Evolutionary conservation across 2,329 filamentous ascomycete genomes (phyloP).

Genomic region (Pseudonectria foliicola): DNA sequence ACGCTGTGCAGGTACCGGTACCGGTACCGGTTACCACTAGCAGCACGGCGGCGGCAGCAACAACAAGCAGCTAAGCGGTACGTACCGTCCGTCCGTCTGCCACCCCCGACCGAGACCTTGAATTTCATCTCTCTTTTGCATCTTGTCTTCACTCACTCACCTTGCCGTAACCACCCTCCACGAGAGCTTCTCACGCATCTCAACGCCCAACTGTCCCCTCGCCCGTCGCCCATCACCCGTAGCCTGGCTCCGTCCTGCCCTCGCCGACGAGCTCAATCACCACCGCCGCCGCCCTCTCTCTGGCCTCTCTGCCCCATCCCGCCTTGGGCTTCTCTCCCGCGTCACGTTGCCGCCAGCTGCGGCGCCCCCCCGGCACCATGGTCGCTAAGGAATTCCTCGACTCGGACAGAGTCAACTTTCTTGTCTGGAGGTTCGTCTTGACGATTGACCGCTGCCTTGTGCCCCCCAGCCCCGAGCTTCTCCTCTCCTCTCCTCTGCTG

Average conservation of each 20-base stretch:
- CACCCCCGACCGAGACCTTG: constrained; percentile 24
- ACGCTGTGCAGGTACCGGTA: too few species aligned
- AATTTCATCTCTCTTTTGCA: constrained; percentile 29
- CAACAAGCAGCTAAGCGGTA: constrained; percentile 9
- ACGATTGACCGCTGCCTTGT: constrained; percentile 6
- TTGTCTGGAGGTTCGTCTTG: constrained; percentile 63
- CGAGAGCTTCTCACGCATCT: constrained; percentile 2
- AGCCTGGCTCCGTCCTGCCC: constrained; percentile 1
- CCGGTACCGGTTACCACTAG: too few species aligned
- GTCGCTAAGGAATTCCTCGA: constrained; percentile 53
- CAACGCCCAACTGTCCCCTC: constrained; percentile 11
- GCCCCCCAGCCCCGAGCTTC: constrained; percentile 6
- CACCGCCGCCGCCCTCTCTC: constrained; percentile 8
- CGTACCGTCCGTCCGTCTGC: constrained; percentile 18
- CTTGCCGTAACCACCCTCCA: constrained; percentile 13
- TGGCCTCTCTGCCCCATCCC: constrained; percentile 7
- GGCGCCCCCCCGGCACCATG: constrained; percentile 35
- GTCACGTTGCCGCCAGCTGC: constrained; percentile 26
- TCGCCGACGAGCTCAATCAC: constrained; percentile 12
- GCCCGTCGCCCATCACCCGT: too few species aligned
- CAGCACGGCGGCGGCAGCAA: too few species aligned
- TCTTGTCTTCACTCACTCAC: constrained; percentile 26
- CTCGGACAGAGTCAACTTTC: constrained; percentile 62
- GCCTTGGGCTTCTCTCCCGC: constrained; percentile 12
- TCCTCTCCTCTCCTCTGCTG: constrained; percentile 18